These are phyloP conservation scores for Trypanosoma grayi DNA, from an alignment of 208 protist genomes.

Conservation along the genomic window DNA sequence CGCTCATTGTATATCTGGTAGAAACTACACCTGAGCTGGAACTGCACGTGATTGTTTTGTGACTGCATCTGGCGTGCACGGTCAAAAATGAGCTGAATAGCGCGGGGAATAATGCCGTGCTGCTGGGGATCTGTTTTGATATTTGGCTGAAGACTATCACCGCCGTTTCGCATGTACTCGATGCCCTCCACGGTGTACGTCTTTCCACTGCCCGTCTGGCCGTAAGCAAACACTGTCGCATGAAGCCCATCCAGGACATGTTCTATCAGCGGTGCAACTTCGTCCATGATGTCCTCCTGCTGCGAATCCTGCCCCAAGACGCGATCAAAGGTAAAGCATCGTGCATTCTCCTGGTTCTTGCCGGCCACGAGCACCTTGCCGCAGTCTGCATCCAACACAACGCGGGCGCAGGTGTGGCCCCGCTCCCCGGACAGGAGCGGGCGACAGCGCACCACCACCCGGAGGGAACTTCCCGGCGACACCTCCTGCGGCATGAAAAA, in stretches of 20 bases:
- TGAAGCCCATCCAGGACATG: conserved; percentile 85
- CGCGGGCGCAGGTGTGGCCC: conserved; percentile 34
- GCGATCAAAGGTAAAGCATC: conserved; percentile 75
- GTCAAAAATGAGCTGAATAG: conserved; percentile 82
- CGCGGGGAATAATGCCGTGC: conserved; percentile 77
- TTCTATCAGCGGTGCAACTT: conserved; percentile 69
- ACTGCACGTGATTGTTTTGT: conserved; percentile 37
- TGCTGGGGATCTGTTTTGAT: conserved; percentile 19
- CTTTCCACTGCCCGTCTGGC: conserved; percentile 91
- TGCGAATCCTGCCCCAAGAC: conserved; percentile 44
- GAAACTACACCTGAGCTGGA: conserved; percentile 82
- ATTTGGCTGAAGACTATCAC: not conserved
- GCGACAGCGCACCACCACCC: conserved; percentile 72
- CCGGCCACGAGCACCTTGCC: conserved; percentile 2
- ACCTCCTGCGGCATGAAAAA: no score
- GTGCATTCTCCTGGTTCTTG: conserved; percentile 20
- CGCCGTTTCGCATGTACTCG: conserved; percentile 31
- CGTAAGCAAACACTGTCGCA: conserved; percentile 89
- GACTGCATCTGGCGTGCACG: conserved; percentile 43
- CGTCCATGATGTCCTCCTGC: conserved; percentile 64
- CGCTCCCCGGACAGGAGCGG: conserved; percentile 37
- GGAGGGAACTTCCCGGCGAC: conserved; percentile 20
- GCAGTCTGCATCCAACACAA: conserved; percentile 36
- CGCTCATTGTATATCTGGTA: conserved; percentile 93
- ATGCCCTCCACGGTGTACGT: conserved; percentile 89